phyloP scores from a whole-genome alignment of 1,284 basidiomycete genomes.

The Irpex sp. region DNA sequence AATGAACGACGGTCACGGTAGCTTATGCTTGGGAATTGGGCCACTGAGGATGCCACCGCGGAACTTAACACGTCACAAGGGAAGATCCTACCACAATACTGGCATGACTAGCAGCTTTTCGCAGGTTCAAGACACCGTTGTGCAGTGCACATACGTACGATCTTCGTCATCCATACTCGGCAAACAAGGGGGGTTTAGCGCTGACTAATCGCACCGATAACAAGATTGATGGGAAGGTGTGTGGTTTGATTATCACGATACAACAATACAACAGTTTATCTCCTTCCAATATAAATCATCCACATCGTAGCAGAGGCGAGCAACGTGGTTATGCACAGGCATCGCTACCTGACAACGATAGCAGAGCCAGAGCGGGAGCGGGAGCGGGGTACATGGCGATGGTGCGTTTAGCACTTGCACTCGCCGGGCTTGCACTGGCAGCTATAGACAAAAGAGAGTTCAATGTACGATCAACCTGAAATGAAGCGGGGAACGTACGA shows the following conservation, averaged over 20 bases:
- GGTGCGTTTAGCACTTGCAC: conserved; percentile 48
- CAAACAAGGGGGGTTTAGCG: no score
- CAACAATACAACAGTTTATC: background rate
- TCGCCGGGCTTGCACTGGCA: conserved; percentile 55
- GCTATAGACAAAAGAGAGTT: conserved; percentile 27
- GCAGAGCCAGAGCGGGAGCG: background rate
- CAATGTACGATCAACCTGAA: background rate
- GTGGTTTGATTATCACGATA: background rate
- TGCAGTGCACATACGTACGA: no score
- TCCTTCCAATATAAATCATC: background rate
- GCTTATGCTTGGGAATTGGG: no score
- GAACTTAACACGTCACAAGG: no score
- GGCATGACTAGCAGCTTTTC: no score
- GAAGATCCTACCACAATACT: no score
- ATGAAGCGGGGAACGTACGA: conserved; percentile 30
- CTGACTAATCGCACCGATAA: background rate
- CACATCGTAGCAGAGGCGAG: background rate
- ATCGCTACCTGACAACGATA: background rate
- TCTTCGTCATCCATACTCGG: no score
- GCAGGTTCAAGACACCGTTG: no score
- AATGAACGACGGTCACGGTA: no score
- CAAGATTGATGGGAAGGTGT: background rate
- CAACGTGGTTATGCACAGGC: background rate
- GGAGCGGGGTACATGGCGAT: background rate
- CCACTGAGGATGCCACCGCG: no score